Evolutionary conservation across 768 basidiomycete genomes (phyloP), one percentile per base, ranked within the genome.

Genomic region (Piloderma croceum): DNA sequence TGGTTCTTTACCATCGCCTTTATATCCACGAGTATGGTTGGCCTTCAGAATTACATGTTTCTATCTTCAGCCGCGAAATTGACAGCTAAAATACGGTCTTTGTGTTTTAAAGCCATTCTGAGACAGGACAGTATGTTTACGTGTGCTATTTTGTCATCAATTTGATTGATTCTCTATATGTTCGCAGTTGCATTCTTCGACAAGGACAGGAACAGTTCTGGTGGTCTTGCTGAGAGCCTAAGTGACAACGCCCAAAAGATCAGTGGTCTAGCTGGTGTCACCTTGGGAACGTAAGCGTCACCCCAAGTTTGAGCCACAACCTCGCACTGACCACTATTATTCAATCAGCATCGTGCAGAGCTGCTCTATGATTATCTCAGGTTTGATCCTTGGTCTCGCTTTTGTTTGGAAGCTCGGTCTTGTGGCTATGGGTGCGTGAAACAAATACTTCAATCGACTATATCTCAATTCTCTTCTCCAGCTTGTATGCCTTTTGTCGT

Each of bases 171-270:
- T n/a, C 48, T 31, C 39, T 24, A 38, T 29, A 7, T 10, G 41
- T 39, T 36, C 20, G 19, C 45, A 84, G 81, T 89, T 50, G 83
- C 82, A 45, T 93, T 82, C 70, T 96, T 93, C 43, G 91, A 96
- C 62, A 80, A 77, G 62, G 88, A 90, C 19, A 77, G 81, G 60
- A 79, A 96, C 57, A 86, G 70, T 42, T 84, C 90, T 7, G 94
- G 94, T 43, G 71, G 76, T 32, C 68, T 97, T 39, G 93, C 90
- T 3, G 75, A 85, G 1, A 69, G 68, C 40, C 66, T 98, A 33
- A 82, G 86, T 41, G 90, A 93, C 42, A 83, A 88, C 54, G 83
- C 93, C 2, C 87, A 92, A 52, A 93, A 93, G 56, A 75, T 96
- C 47, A 82, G 81, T 41, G 90, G 91, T 54, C 68, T 93, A 35